These are phyloP conservation scores for Uronychia setigera DNA, from an alignment of 73 alveolate species.

Conservation along the genomic window DNA sequence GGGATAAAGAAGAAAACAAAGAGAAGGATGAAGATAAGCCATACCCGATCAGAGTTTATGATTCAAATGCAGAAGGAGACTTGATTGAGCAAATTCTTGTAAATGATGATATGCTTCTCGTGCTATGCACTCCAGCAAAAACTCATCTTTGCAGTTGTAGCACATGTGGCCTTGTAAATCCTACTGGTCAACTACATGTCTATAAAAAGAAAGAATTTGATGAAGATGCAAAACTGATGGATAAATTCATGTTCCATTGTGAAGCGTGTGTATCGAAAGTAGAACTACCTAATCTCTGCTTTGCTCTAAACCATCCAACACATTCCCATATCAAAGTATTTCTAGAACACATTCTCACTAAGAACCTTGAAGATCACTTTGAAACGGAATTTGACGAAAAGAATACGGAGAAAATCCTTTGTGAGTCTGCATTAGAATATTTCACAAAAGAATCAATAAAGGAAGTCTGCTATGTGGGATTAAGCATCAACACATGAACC, in stretches of 20 bases:
- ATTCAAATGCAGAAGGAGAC: too few species aligned
- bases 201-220: not conserved
- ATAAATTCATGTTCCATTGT: not conserved
- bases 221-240: not conserved
- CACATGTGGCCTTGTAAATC: not conserved
- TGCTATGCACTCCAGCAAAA: not conserved
- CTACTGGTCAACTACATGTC: not conserved
- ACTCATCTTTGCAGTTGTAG: not conserved
- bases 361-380: too few species aligned
- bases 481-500: too few species aligned
- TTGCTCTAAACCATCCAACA: not conserved
- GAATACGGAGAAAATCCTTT: not conserved
- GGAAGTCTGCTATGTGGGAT: not conserved
- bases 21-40: too few species aligned
- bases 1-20: not conserved
- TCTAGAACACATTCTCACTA: too few species aligned
- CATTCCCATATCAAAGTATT: not conserved
- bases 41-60: too few species aligned
- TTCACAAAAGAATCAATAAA: not conserved
- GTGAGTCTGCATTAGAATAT: not conserved
- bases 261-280: not conserved
- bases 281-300: not conserved
- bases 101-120: not conserved
- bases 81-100: too few species aligned
- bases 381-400: not conserved